A percentile compares a stretch with the other conserved stretches of the same genome.
These are phyloP conservation scores for Avena insularis DNA, from an alignment of 176 grass and related monocot genomes.

Conservation along the genomic window DNA sequence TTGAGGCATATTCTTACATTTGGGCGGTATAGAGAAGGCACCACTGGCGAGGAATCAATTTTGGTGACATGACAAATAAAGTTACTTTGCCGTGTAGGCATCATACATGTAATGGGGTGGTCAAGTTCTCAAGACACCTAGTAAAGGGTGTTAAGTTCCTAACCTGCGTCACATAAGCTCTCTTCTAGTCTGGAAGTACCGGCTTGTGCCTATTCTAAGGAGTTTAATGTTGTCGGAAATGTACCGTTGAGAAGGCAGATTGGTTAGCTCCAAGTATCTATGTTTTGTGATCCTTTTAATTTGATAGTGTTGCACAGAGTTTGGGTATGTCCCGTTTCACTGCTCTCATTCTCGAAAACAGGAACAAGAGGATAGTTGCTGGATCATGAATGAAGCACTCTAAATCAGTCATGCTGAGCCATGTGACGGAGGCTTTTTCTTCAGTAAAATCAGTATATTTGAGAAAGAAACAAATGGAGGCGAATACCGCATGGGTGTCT, in stretches of 20 bases:
- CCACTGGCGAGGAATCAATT: slow-evolving; percentile 27
- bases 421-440: no score
- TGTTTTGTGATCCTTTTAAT: neutral
- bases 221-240: neutral
- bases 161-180: neutral
- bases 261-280: neutral
- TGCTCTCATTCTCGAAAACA: neutral
- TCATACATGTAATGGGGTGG: slow-evolving; percentile 7
- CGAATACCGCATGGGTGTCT: no score
- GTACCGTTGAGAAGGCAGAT: neutral
- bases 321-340: neutral
- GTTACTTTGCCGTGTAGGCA: neutral
- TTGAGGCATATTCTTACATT: neutral
- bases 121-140: slow-evolving; percentile 10
- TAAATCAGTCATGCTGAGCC: no score
- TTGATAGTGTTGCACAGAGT: neutral
- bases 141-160: neutral
- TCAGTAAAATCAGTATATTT: no score
- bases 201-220: neutral
- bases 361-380: neutral
- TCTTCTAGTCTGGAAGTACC: neutral
- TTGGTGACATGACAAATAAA: slow-evolving; percentile 46
- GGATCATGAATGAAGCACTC: no score
- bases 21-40: slow-evolving; percentile 45
- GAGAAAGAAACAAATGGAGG: no score